These are phyloP conservation scores for Clarireedia paspali DNA, from an alignment of 2,329 filamentous ascomycete genomes.

Conservation along the genomic window DNA sequence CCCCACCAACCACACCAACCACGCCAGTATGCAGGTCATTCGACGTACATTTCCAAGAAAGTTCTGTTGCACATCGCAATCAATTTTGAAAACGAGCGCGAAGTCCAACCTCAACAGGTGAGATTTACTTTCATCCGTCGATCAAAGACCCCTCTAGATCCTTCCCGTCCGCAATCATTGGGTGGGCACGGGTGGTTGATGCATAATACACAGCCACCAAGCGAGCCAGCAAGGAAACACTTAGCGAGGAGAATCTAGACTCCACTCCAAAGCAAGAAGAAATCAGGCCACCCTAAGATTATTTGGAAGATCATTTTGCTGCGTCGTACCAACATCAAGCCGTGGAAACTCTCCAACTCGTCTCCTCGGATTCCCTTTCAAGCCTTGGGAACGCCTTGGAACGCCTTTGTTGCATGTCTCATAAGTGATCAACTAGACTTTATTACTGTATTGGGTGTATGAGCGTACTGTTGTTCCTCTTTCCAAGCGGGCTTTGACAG, in stretches of 20 bases:
- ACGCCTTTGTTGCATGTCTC: not conserved
- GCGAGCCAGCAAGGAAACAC: not conserved
- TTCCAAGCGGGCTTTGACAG: not conserved
- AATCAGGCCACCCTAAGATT: slow-evolving; percentile 3
- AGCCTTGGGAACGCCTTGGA: not conserved
- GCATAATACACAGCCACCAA: not conserved
- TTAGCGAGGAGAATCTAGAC: slow-evolving; percentile 4
- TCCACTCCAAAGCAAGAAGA: slow-evolving; percentile 3
- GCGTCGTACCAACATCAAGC: not conserved
- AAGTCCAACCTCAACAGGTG: not conserved
- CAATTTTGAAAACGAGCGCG: not conserved
- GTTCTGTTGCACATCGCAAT: not conserved
- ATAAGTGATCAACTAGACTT: not conserved
- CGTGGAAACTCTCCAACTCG: not conserved
- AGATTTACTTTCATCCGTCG: not conserved
- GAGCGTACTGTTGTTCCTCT: not conserved
- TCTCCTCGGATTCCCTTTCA: not conserved
- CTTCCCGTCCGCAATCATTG: not conserved
- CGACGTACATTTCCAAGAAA: not conserved
- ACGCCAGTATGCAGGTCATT: not conserved
- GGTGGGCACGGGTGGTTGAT: not conserved
- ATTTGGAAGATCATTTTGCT: not conserved
- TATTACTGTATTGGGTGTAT: not conserved
- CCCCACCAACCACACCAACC: not conserved
- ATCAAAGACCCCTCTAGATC: not conserved